A percentile compares a stretch with the other conserved stretches of the same genome.
Evolutionary conservation across 345 rosid genomes (phyloP).

Genomic region (Lepidium aucheri): DNA sequence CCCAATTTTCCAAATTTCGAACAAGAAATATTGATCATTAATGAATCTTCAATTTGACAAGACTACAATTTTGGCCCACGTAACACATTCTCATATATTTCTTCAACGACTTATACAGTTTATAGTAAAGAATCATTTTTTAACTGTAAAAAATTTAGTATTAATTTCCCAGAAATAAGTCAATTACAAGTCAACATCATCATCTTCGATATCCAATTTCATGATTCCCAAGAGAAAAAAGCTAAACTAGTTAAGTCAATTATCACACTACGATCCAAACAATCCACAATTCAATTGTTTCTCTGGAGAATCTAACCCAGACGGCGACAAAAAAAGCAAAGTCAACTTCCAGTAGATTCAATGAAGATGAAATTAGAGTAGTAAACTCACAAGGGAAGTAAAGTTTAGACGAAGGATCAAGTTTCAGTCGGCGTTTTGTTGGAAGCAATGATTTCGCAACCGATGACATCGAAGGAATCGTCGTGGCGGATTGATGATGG

Average conservation of each 20-base stretch:
- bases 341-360: not conserved
- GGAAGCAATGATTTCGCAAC: slow-evolving; percentile 77
- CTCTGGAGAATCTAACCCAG: too few relatives aligned
- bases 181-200: not conserved
- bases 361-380: not conserved
- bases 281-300: not conserved
- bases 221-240: not conserved
- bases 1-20: not conserved
- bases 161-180: not conserved
- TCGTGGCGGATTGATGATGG: slow-evolving; percentile 18
- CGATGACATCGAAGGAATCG: slow-evolving; percentile 49
- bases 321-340: too few relatives aligned
- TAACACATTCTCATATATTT: not conserved
- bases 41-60: not conserved
- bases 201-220: not conserved
- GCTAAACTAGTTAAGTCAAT: not conserved
- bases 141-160: not conserved
- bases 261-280: not conserved
- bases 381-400: slow-evolving; percentile 69
- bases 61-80: not conserved
- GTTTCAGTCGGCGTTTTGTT: slow-evolving; percentile 66
- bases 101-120: too few relatives aligned
- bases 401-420: slow-evolving; percentile 76
- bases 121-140: not conserved
- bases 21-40: not conserved